These are phyloP conservation scores for Neopestalotiopsis clavispora DNA, from an alignment of 2,329 filamentous ascomycete genomes.

Conservation along the genomic window DNA sequence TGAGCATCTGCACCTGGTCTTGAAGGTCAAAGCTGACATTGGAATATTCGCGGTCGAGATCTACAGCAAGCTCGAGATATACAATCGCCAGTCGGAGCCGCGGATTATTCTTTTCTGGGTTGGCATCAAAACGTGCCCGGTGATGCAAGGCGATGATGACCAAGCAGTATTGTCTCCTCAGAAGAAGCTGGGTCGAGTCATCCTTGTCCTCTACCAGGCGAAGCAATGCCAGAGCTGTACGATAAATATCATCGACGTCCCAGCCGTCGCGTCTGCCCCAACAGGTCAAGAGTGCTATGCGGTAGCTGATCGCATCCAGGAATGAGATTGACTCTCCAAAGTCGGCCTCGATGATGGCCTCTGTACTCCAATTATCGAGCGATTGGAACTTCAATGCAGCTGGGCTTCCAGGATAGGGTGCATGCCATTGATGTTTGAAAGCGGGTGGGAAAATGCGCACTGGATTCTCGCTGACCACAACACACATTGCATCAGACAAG, in stretches of 20 bases:
- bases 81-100: neutral
- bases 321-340: neutral
- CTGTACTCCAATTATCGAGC: neutral
- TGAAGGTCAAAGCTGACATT: conserved; percentile 1
- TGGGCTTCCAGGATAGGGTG: neutral
- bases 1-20: neutral
- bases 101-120: neutral
- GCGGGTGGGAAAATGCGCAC: neutral
- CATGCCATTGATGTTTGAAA: neutral
- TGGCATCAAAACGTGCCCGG: neutral
- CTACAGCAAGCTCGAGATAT: neutral
- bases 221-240: neutral
- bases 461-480: neutral
- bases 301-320: neutral
- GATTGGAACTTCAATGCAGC: neutral
- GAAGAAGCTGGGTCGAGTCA: neutral
- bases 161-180: neutral
- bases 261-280: neutral
- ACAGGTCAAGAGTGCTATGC: neutral
- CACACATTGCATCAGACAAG: neutral
- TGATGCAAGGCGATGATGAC: neutral
- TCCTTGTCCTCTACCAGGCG: neutral
- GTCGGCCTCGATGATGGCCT: neutral
- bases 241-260: neutral
- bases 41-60: neutral